Evolutionary conservation across 1,284 basidiomycete species (phyloP).

Genomic region (Rhodotorula sp.): DNA sequence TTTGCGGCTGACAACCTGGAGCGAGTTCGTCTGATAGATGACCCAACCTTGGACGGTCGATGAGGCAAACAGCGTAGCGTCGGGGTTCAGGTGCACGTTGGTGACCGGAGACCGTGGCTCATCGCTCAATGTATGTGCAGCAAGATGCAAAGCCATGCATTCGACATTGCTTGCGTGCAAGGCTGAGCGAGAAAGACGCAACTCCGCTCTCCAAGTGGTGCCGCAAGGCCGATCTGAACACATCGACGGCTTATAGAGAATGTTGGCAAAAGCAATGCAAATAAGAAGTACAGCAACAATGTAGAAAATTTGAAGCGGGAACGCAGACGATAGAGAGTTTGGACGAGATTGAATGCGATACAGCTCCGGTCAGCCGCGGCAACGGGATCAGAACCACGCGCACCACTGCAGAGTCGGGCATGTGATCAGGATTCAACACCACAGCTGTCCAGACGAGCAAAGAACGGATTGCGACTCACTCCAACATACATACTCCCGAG

Average conservation of each 20-base stretch:
- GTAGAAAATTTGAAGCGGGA: background rate
- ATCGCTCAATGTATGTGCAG: constrained; percentile 5
- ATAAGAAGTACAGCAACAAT: constrained; percentile 11
- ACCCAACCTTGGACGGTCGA: constrained; percentile 82
- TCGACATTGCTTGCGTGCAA: too few relatives aligned
- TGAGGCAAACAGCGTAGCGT: constrained; percentile 62
- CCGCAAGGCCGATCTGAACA: too few relatives aligned
- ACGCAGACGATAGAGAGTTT: constrained; percentile 34
- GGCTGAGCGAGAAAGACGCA: too few relatives aligned
- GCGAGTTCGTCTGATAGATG: constrained; percentile 75
- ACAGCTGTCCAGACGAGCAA: too few relatives aligned
- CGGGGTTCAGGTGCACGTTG: background rate
- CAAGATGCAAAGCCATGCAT: constrained; percentile 7
- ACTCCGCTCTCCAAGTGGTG: too few relatives aligned
- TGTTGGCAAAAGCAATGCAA: background rate
- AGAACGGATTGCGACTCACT: background rate
- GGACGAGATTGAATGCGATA: background rate
- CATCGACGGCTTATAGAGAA: too few relatives aligned
- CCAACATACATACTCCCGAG: constrained; percentile 67
- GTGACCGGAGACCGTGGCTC: background rate
- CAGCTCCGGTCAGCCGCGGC: background rate
- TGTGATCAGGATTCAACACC: background rate
- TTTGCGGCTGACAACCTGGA: constrained; percentile 72
- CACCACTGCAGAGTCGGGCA: constrained; percentile 5
- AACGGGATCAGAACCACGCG: constrained; percentile 39